Evolutionary conservation across 148 eudicot species (phyloP).

Genomic region (Persicaria tinctoria): DNA sequence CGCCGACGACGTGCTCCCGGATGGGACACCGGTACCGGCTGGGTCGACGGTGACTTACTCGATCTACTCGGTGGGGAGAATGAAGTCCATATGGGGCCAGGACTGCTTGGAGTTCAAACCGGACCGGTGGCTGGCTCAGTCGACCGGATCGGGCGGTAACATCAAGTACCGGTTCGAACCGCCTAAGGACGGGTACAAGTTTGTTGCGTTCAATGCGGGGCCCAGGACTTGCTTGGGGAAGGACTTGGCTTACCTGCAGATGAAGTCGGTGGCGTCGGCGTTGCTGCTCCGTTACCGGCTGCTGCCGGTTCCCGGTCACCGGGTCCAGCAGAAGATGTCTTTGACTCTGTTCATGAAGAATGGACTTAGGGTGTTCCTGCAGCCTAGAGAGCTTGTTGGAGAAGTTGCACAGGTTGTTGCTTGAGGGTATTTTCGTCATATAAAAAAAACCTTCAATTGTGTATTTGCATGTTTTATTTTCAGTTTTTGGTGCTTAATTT

Average conservation of each 20-base stretch:
- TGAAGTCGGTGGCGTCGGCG: constrained; percentile 85
- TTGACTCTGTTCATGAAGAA: constrained; percentile 79
- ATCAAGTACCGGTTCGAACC: constrained; percentile 45
- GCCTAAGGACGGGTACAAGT: constrained; percentile 65
- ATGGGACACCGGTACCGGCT: constrained; percentile 61
- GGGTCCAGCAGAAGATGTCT: constrained; percentile 81
- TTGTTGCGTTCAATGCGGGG: constrained; percentile 85
- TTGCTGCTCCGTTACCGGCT: constrained; percentile 68
- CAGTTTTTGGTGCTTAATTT: neutral
- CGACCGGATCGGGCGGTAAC: constrained; percentile 1
- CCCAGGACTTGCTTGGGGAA: constrained; percentile 93
- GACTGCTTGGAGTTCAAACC: constrained; percentile 85
- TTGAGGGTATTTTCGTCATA: constrained; percentile 15
- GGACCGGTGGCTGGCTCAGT: constrained; percentile 62
- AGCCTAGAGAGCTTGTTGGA: constrained; percentile 49
- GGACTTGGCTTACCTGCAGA: constrained; percentile 81
- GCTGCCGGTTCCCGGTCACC: constrained; percentile 59
- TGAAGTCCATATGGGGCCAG: constrained; percentile 80
- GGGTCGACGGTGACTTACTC: constrained; percentile 89
- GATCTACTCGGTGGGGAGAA: constrained; percentile 76
- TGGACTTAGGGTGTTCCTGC: constrained; percentile 57
- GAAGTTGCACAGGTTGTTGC: constrained; percentile 14
- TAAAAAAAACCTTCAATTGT: neutral
- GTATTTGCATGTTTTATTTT: neutral
- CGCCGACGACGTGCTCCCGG: constrained; percentile 71